Conservation (phyloP, 768 basidiomycete genomes). For the Naganishia onofrii region DNA sequence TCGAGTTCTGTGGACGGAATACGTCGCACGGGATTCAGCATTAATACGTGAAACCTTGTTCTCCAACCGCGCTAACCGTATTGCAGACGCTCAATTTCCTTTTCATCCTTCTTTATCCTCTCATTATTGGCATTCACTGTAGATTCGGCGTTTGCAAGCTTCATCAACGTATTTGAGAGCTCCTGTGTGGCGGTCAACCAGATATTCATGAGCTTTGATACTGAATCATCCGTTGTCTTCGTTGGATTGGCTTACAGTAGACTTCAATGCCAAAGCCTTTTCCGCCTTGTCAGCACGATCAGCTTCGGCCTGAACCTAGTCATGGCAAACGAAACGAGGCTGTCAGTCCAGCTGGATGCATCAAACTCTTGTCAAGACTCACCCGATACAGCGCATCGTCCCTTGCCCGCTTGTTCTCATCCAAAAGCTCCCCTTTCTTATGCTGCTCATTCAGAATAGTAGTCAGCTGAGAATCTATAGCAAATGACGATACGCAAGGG, state of each 20-base stretch:
- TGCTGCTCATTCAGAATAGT: constrained; percentile 47
- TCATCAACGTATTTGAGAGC: constrained; percentile 38
- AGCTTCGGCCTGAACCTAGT: constrained; percentile 41
- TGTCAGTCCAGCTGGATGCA: background rate
- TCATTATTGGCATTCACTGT: constrained; percentile 37
- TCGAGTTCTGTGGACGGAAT: constrained; percentile 32
- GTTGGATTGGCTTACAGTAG: constrained; percentile 28
- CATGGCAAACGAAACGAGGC: background rate
- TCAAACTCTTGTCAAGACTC: background rate
- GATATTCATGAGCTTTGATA: background rate
- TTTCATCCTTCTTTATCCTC: constrained; percentile 42
- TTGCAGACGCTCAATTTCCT: constrained; percentile 42
- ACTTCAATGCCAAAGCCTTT: constrained; percentile 31
- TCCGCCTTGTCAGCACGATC: constrained; percentile 41
- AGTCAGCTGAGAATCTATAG: constrained; percentile 10
- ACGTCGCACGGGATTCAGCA: background rate
- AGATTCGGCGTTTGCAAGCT: constrained; percentile 46
- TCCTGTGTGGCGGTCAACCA: constrained; percentile 37
- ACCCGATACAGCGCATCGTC: constrained; percentile 45
- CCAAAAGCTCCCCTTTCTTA: constrained; percentile 40
- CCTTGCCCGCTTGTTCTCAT: constrained; percentile 35
- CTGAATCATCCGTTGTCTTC: background rate
- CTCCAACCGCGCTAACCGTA: constrained; percentile 39
- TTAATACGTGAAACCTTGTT: background rate
- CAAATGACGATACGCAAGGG: background rate